Percentiles rank a stretch among this genome's conserved stretches.
phyloP scores from a whole-genome alignment of 306 rosid species.

The Canavalia gladiata region DNA sequence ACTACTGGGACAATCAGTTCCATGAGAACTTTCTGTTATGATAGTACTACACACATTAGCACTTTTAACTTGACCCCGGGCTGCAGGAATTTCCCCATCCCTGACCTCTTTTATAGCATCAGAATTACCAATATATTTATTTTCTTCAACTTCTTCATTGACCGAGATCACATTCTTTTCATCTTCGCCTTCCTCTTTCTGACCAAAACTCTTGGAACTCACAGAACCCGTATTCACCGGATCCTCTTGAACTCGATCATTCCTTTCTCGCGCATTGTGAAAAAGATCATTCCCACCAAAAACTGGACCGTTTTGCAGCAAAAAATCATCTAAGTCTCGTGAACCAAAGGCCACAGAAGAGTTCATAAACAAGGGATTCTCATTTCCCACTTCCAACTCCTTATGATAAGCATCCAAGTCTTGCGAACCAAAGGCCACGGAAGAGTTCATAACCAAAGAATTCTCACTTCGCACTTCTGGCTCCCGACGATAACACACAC shows the following conservation, averaged over 20 bases:
- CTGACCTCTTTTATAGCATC: conserved; percentile 49
- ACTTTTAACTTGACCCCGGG: conserved; percentile 59
- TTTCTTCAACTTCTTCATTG: conserved; percentile 48
- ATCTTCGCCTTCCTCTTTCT: conserved; percentile 47
- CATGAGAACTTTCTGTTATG: conserved; percentile 43
- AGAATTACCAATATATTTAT: conserved; percentile 42
- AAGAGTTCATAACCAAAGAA: conserved; percentile 75
- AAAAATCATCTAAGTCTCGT: conserved; percentile 80
- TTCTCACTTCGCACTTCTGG: conserved; percentile 59
- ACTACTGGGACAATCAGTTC: conserved; percentile 24
- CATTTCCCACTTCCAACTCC: conserved; percentile 53
- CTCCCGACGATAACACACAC: conserved; percentile 30
- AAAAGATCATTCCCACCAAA: conserved; percentile 46
- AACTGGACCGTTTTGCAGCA: conserved; percentile 42
- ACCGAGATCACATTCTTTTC: conserved; percentile 32
- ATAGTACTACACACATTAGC: conserved; percentile 10
- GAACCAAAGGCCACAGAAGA: conserved; percentile 89
- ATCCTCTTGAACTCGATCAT: conserved; percentile 37
- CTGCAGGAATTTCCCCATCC: conserved; percentile 57
- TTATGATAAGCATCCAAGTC: conserved; percentile 73
- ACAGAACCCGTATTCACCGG: conserved; percentile 34
- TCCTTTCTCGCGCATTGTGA: conserved; percentile 39
- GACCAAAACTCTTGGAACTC: conserved; percentile 38
- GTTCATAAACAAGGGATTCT: conserved; percentile 75
- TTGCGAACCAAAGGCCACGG: conserved; percentile 82